Conservation (phyloP, 352 stramenopile genomes). For the Phytopythium cucurbitacearum region DNA sequence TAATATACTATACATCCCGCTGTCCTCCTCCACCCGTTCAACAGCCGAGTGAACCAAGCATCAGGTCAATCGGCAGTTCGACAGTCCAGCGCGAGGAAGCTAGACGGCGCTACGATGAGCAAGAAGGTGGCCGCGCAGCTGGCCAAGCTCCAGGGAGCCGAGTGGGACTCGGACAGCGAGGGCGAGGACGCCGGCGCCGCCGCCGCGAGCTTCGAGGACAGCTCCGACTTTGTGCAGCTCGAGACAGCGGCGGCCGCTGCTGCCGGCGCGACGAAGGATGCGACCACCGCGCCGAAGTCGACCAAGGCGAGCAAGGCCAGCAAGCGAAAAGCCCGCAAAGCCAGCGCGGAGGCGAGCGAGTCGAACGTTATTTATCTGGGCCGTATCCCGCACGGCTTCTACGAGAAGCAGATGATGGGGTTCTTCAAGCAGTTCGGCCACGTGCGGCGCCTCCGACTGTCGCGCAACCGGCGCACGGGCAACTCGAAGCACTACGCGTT, state of each 20-base stretch:
- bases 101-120: constrained; percentile 31
- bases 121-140: constrained; percentile 77
- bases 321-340: constrained; percentile 23
- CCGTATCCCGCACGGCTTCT: constrained; percentile 94
- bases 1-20: constrained; percentile 4
- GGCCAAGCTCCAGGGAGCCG: constrained; percentile 74
- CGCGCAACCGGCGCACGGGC: constrained; percentile 93
- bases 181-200: constrained; percentile 29
- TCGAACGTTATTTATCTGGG: constrained; percentile 96
- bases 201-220: constrained; percentile 32
- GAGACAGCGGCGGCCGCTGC: constrained; percentile 15
- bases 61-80: neutral
- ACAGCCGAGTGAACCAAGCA: neutral
- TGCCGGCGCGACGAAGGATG: constrained; percentile 1
- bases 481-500: constrained; percentile 96
- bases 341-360: constrained; percentile 11
- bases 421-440: constrained; percentile 97
- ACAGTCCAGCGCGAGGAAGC: neutral
- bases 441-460: constrained; percentile 89
- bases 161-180: constrained; percentile 86
- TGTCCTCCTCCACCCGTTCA: constrained; percentile 4
- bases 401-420: constrained; percentile 93
- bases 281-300: constrained; percentile 15
- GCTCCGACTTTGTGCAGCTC: constrained; percentile 48
- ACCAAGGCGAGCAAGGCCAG: constrained; percentile 41